Conservation (phyloP, 2,329 filamentous ascomycete species). For the Claviceps spartinae region DNA sequence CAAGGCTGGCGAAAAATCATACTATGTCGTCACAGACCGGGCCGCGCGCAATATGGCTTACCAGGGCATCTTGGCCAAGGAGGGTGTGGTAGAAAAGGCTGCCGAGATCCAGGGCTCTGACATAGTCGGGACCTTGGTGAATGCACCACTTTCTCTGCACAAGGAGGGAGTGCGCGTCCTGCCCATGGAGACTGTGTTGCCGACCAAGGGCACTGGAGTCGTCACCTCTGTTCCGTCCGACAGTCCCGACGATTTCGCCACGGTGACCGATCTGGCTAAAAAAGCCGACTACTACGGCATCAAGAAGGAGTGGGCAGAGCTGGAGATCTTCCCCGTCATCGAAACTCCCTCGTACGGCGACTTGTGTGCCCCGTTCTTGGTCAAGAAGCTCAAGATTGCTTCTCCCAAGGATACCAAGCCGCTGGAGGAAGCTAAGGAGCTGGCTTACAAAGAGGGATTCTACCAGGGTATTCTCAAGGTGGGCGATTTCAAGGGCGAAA, state of each 20-base stretch:
- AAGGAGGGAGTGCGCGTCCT: slow-evolving; percentile 73
- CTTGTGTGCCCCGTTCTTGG: slow-evolving; percentile 66
- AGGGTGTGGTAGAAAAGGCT: slow-evolving; percentile 62
- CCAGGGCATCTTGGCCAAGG: slow-evolving; percentile 70
- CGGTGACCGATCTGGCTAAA: slow-evolving; percentile 74
- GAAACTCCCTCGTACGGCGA: slow-evolving; percentile 80
- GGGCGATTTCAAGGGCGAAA: slow-evolving; percentile 76
- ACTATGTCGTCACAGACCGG: slow-evolving; percentile 71
- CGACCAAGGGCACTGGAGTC: slow-evolving; percentile 90
- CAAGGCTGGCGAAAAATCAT: slow-evolving; percentile 64
- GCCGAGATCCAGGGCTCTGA: slow-evolving; percentile 64
- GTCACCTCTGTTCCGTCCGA: slow-evolving; percentile 94
- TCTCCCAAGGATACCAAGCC: slow-evolving; percentile 88
- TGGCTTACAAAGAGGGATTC: slow-evolving; percentile 94
- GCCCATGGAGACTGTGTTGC: slow-evolving; percentile 88
- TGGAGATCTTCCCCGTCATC: slow-evolving; percentile 81
- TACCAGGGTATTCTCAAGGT: slow-evolving; percentile 87
- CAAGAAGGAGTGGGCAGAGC: slow-evolving; percentile 88
- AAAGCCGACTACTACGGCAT: slow-evolving; percentile 96
- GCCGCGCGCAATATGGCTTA: slow-evolving; percentile 93
- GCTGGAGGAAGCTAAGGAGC: slow-evolving; percentile 84
- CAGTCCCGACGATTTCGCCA: slow-evolving; percentile 86
- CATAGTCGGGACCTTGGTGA: slow-evolving; percentile 75
- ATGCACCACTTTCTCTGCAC: slow-evolving; percentile 80
- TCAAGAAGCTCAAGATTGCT: slow-evolving; percentile 89